phyloP scores from a whole-genome alignment of 1,284 basidiomycete genomes.

The Rhizoctonia solani region DNA sequence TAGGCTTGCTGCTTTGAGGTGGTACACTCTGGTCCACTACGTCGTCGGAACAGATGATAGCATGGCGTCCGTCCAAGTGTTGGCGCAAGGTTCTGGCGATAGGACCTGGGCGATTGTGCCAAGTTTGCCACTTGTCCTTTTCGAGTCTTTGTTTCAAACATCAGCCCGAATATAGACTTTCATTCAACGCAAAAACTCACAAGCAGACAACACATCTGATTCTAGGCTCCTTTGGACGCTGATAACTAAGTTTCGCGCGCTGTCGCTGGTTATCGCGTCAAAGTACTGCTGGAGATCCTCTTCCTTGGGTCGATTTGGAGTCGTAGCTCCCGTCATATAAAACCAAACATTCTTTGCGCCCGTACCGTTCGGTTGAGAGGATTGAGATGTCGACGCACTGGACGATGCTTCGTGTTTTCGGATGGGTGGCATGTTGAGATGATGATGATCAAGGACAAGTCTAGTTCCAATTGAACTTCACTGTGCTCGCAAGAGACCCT shows the following conservation, averaged over 20 bases:
- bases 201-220: constrained; percentile 25
- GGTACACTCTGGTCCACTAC: background rate
- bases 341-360: constrained; percentile 31
- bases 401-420: no score
- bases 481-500: no score
- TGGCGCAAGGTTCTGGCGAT: constrained; percentile 12
- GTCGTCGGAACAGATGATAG: constrained; percentile 1
- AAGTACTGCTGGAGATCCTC: background rate
- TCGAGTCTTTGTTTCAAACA: background rate
- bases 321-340: constrained; percentile 16
- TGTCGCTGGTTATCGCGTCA: constrained; percentile 12
- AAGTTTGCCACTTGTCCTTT: constrained; percentile 24
- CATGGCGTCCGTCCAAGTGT: constrained; percentile 9
- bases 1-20: background rate
- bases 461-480: no score
- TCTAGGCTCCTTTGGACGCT: constrained; percentile 10
- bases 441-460: no score
- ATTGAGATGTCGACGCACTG: no score
- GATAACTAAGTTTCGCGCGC: background rate
- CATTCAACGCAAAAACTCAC: background rate
- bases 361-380: no score
- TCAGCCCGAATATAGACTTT: background rate
- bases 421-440: no score
- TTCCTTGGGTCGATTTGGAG: constrained; percentile 5
- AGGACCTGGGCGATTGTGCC: constrained; percentile 10